Conservation (phyloP, 805 yeast species). For the Wickerhamiella lipophila region DNA sequence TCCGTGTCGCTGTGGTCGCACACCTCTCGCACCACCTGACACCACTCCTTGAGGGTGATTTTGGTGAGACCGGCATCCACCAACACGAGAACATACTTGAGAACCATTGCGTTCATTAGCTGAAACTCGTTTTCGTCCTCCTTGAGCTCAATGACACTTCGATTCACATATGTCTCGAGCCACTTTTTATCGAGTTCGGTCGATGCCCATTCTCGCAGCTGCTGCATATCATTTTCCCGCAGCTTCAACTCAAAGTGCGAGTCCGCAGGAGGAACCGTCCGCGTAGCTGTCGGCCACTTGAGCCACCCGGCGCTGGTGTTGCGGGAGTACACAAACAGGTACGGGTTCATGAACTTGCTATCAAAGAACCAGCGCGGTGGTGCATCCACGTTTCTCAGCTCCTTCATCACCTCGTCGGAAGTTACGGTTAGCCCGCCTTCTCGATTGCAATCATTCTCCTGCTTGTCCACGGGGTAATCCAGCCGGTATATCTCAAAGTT, state of each 20-base stretch:
- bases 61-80: slow-evolving; percentile 35
- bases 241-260: not conserved
- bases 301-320: slow-evolving; percentile 11
- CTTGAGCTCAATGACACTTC: slow-evolving; percentile 46
- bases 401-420: slow-evolving; percentile 39
- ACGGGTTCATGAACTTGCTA: not conserved
- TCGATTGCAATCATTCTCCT: no score
- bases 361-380: slow-evolving; percentile 44
- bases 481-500: slow-evolving; percentile 30
- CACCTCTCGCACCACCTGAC: slow-evolving; percentile 35
- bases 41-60: slow-evolving; percentile 39
- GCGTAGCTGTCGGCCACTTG: slow-evolving; percentile 1
- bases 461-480: slow-evolving; percentile 1
- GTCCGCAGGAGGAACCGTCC: not conserved
- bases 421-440: not conserved
- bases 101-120: slow-evolving; percentile 48
- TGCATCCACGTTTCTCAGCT: slow-evolving; percentile 41
- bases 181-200: not conserved
- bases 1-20: slow-evolving; percentile 60
- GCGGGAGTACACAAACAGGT: slow-evolving; percentile 3
- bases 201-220: slow-evolving; percentile 5
- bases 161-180: slow-evolving; percentile 27
- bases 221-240: not conserved
- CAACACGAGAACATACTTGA: slow-evolving; percentile 39
- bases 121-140: slow-evolving; percentile 50